Percentiles rank a stretch among this genome's conserved stretches.
phyloP scores from a whole-genome alignment of 164 flowering plant species.

The Berberis thunbergii region DNA sequence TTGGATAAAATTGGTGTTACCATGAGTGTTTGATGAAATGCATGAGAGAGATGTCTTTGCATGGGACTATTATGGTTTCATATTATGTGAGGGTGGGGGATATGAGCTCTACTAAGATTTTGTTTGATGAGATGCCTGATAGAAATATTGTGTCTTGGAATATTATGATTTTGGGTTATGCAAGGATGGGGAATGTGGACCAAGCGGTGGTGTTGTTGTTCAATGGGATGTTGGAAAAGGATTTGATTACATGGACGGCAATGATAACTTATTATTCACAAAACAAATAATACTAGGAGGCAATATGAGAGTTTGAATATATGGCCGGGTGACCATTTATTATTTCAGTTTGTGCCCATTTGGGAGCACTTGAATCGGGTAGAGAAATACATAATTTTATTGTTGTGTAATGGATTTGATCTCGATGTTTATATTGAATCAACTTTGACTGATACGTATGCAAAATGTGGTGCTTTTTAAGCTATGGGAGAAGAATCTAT shows the following conservation, averaged over 20 bases:
- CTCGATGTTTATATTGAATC: slow-evolving; percentile 69
- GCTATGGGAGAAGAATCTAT: slow-evolving; percentile 49
- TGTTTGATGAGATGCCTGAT: slow-evolving; percentile 66
- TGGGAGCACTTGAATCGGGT: slow-evolving; percentile 63
- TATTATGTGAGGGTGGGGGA: slow-evolving; percentile 37
- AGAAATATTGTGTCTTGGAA: slow-evolving; percentile 64
- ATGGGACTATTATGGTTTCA: slow-evolving; percentile 56
- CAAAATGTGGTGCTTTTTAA: slow-evolving; percentile 75
- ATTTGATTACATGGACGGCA: slow-evolving; percentile 76
- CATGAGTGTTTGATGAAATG: slow-evolving; percentile 79
- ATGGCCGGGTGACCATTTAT: slow-evolving; percentile 49
- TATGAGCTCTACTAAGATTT: slow-evolving; percentile 35
- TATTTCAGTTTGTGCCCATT: slow-evolving; percentile 77
- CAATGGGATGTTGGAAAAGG: slow-evolving; percentile 41
- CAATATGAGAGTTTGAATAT: slow-evolving; percentile 36
- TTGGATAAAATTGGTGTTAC: slow-evolving; percentile 19
- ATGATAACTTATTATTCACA: slow-evolving; percentile 73
- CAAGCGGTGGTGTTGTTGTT: slow-evolving; percentile 41
- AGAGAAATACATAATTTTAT: slow-evolving; percentile 43
- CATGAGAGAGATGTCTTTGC: slow-evolving; percentile 61
- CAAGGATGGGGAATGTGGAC: slow-evolving; percentile 42
- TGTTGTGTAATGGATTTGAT: slow-evolving; percentile 27
- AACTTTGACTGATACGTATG: slow-evolving; percentile 77
- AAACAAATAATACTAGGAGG: slow-evolving; percentile 37
- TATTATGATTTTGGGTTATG: slow-evolving; percentile 62